Evolutionary conservation across 192 early-diverging fungal species (phyloP), one percentile per base, ranked within the genome.

Genomic region (Entomortierella lignicola): DNA sequence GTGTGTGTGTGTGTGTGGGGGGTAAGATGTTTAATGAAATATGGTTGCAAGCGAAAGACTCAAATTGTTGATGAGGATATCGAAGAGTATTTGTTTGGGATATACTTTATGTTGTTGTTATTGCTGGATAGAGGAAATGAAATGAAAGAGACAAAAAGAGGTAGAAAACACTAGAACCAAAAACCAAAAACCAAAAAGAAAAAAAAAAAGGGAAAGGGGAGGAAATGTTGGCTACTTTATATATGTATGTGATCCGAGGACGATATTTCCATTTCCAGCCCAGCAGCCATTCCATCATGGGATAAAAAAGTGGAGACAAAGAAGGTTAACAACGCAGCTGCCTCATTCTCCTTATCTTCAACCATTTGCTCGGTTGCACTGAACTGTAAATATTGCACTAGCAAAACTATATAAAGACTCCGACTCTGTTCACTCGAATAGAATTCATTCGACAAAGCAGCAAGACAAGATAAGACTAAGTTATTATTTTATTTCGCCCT

Each of bases 301-400:
- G 58, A 59, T n/a, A 65, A 72, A 72, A 72, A 72, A 72, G 71
- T 72, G 71, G 71, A 72, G 71, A 72, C 71, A 60, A 65, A 63
- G 52, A 65, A 71, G 69, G 69, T 71, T 71, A 66, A 66, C 66
- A 59, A 41, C 20, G 20, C 44, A 3, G 57, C 23, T 20, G 39
- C 66, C 26, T 18, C 30, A 41, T n/a, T 44, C 13, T 37, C 48
- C 52, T 64, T 59, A 64, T 60, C 54, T 37, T 26, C 3, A 12
- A 27, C 31, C n/a, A n/a, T n/a, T 26, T 10, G 20, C 53, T 55
- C 32, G n/a, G 20, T 44, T 39, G 18, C 27, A 18, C n/a, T 26
- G 48, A 4, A 23, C 5, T 10, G 25, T 11, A 18, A 20, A 18
- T 26, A 29, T 54, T 60, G 58, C 25, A 53, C 60, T 30, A 57